Base-by-base conservation (phyloP, 1,139 yeast species). In the Sugiyamaella xylanicola region DNA sequence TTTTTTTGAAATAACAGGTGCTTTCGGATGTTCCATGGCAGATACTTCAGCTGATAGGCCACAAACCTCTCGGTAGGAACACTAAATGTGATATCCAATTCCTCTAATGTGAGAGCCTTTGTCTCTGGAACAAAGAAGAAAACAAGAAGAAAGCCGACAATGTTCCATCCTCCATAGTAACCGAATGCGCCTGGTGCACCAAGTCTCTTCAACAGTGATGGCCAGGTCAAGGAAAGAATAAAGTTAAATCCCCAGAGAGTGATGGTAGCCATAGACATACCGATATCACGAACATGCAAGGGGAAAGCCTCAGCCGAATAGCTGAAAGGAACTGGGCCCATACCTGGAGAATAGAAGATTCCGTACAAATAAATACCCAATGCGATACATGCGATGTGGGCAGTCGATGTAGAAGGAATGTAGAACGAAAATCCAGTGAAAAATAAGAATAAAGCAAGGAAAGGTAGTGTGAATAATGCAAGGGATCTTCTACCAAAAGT, bases 251-350 rank as follows among this genome's bases (percentile, higher is more conserved):
- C 86, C 95, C 96, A 89, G 70, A 90, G 79, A 16, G 91, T 85
- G 22, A 92, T 87, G 29, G 93, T 86, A 17, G 95, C 96, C 63
- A 85, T 77, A 2, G 93, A 85, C 86, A 91, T 87, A 56, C 96
- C 95, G 53, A 88, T 74, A 66, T 90, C 95, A 73, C 96, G 84
- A 59, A 88, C 85, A 65, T 87, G 87, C 63, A 89, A 77, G 55
- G 95, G 92, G 77, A 88, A 89, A 60, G 87, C 88, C 71, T 89
- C 95, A 16, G 96, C 95, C 32, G 95, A 85, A 68, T 88, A 87
- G 1, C 95, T 87, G 75, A 89, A 89, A 5, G 96, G 95, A 51
- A 89, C 95, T 13, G 95, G 96, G 47, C 96, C 96, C 74, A 87
- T 90, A 59, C 95, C 93, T 2, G 88, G 84, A 0, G 95, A 87